phyloP scores from a whole-genome alignment of 208 protist species.

The Acanthamoeba rhysodes region DNA sequence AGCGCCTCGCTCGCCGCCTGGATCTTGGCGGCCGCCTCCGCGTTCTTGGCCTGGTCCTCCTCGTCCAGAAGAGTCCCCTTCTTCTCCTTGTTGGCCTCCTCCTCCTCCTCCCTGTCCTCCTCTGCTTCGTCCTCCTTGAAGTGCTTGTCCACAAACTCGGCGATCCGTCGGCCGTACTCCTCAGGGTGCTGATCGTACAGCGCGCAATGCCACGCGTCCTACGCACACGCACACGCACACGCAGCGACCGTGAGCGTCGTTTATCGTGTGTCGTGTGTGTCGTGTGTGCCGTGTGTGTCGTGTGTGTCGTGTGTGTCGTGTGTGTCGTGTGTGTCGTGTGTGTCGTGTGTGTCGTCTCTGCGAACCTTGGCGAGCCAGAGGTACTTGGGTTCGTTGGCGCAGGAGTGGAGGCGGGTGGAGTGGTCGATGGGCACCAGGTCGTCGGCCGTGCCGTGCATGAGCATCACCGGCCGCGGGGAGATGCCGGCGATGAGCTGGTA shows the following conservation, averaged over 20 bases:
- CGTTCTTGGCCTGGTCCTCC: conserved; percentile 21
- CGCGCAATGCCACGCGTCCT: conserved; percentile 93
- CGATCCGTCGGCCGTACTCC: conserved; percentile 91
- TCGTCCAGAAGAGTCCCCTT: background rate
- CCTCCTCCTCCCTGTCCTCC: background rate
- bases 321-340: background rate
- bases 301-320: background rate
- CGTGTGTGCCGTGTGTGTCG: background rate
- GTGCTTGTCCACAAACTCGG: conserved; percentile 76
- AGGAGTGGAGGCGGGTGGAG: conserved; percentile 91
- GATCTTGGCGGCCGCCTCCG: background rate
- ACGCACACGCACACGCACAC: background rate
- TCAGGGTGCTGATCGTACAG: conserved; percentile 93
- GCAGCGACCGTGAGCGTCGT: background rate
- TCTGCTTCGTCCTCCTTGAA: background rate
- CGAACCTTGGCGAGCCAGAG: conserved; percentile 91
- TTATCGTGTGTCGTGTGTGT: background rate
- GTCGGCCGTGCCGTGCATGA: conserved; percentile 94
- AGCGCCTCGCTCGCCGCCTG: conserved; percentile 10
- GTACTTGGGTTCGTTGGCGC: conserved; percentile 93
- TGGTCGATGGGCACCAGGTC: conserved; percentile 93
- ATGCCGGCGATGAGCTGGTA: conserved; percentile 89
- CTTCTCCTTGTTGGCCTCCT: background rate
- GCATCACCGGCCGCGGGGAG: conserved; percentile 91
- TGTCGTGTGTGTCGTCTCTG: too few relatives aligned